These are phyloP conservation scores for Nasturtium officinale DNA, from an alignment of 345 rosid genomes.

Conservation along the genomic window DNA sequence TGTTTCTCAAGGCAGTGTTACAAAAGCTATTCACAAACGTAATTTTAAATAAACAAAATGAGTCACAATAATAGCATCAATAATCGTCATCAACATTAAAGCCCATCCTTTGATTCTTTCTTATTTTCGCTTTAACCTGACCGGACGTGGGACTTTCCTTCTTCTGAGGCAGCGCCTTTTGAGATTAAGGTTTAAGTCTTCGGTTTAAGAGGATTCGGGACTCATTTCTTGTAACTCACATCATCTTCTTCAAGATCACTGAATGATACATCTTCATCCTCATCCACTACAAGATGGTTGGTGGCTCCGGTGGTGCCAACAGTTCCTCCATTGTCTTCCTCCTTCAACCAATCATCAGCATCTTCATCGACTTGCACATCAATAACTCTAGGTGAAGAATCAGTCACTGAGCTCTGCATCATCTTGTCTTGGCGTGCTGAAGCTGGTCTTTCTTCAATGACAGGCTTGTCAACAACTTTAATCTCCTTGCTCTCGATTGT, in stretches of 20 bases:
- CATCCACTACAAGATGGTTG: conserved; percentile 56
- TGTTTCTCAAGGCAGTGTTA: too few relatives aligned
- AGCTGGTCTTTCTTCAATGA: conserved; percentile 58
- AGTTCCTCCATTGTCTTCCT: conserved; percentile 60
- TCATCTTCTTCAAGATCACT: conserved; percentile 91
- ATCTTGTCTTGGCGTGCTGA: conserved; percentile 8
- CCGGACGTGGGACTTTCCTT: conserved; percentile 42
- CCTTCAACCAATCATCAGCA: conserved; percentile 83
- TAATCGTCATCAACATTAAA: conserved; percentile 58
- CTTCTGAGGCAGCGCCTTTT: conserved; percentile 20
- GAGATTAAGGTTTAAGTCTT: neutral
- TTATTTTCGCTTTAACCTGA: conserved; percentile 49
- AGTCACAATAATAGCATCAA: conserved; percentile 44
- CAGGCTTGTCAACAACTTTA: conserved; percentile 63
- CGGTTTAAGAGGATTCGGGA: neutral
- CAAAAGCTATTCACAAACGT: conserved; percentile 28
- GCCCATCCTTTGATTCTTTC: conserved; percentile 75
- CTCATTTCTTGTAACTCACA: conserved; percentile 48
- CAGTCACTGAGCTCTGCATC: conserved; percentile 41
- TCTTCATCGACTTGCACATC: conserved; percentile 52
- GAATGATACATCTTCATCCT: conserved; percentile 86
- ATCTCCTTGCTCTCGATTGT: conserved; percentile 54
- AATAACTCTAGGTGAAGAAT: conserved; percentile 44
- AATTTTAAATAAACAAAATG: conserved; percentile 24
- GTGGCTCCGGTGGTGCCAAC: conserved; percentile 39